Conservation (phyloP, 2,329 filamentous ascomycete species). For the Phialemonium atrogriseum region DNA sequence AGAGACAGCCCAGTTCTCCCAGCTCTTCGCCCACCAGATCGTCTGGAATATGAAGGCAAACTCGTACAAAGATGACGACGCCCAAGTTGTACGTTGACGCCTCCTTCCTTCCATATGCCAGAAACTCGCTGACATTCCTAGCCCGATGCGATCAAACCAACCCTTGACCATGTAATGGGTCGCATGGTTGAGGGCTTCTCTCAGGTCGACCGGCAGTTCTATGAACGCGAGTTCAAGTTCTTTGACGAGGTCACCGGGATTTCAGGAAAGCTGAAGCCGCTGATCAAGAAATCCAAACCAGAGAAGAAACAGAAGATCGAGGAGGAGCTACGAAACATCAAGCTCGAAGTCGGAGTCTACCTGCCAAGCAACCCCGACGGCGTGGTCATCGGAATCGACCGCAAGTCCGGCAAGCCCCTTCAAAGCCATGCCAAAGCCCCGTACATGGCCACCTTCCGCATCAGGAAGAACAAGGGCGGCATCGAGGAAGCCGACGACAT, state of each 20-base stretch:
- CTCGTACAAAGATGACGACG: constrained; percentile 94
- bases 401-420: constrained; percentile 93
- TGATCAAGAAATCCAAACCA: constrained; percentile 83
- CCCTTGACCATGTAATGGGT: constrained; percentile 80
- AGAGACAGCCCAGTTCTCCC: constrained; percentile 95
- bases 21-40: constrained; percentile 96
- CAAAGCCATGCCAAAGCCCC: constrained; percentile 98
- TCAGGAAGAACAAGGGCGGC: constrained; percentile 65
- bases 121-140: too few species aligned
- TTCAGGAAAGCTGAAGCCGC: constrained; percentile 89
- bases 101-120: too few species aligned
- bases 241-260: constrained; percentile 95
- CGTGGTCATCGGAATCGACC: constrained; percentile 93
- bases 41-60: constrained; percentile 99
- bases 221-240: constrained; percentile 93
- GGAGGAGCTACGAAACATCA: constrained; percentile 93
- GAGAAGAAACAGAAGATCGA: constrained; percentile 99
- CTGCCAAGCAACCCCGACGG: constrained; percentile 95
- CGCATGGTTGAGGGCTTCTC: constrained; percentile 80
- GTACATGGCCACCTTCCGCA: constrained; percentile 98
- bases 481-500: constrained; percentile 44
- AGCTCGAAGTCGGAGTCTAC: constrained; percentile 95
- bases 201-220: constrained; percentile 71
- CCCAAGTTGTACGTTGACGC: constrained; percentile 62
- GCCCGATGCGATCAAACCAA: constrained; percentile 89